Evolutionary conservation across 805 yeast species (phyloP), one percentile per base, ranked within the genome.

Genomic region (Scheffersomyces amazonensis): DNA sequence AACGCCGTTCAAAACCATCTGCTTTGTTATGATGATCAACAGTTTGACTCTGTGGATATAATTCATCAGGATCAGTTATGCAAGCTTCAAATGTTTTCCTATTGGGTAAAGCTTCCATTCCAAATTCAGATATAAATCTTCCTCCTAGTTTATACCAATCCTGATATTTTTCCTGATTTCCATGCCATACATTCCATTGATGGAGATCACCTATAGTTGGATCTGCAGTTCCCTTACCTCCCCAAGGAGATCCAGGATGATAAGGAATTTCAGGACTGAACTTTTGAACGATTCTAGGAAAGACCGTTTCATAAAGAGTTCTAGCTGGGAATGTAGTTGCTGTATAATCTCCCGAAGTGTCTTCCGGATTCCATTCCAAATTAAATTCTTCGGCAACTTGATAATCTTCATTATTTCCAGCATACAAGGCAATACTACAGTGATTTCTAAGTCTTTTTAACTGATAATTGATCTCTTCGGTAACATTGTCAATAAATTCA

Each of bases 171-270:
- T 67, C 70, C 48, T 73, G 75, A 16, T 59, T 50, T 1, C 80
- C 80, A 44, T 75, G 81, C 80, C 80, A 75, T 7, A 75, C 76
- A 44, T 73, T 73, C 80, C 80, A 75, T 42, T 74, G 78, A 44
- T 75, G 80, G 4, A 71, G 56, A 47, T 75, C 80, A 2, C 80
- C 80, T 15, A 61, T 52, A 1, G 69, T 64, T 4, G 60, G 53
- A 42, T 69, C 75, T 6, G 53, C 41, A 9, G 71, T 49, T 5
- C 42, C 40, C 7, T 46, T 43, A 4, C 76, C 73, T 17, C 76
- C 72, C 62, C 66, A 73, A 1, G 81, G 81, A 2, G 75, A 69
- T 1, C 80, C 79, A 9, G 64, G 68, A 37, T 69, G 74, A 44
- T 73, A 73, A 2, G 64, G 62, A 4, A 63, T 58, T 6, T 40